Percentiles rank a stretch among this genome's conserved stretches.
phyloP scores from a whole-genome alignment of 2,329 filamentous ascomycete species.

The Trichoderma guizhouense region DNA sequence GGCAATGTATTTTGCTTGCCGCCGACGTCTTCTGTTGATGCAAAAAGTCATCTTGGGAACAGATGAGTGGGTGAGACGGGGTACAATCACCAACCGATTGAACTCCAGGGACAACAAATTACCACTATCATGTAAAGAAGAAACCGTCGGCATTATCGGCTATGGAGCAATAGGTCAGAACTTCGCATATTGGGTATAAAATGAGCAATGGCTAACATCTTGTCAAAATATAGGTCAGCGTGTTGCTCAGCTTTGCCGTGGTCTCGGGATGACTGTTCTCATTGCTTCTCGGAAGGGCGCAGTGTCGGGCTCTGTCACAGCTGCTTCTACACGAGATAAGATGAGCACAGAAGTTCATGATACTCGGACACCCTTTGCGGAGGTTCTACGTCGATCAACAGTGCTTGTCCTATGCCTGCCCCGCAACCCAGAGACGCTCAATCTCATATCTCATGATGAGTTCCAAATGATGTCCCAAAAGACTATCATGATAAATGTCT shows the following conservation, averaged over 20 bases:
- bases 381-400: background rate
- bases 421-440: background rate
- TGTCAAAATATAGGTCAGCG: background rate
- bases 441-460: background rate
- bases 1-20: background rate
- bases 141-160: background rate
- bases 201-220: background rate
- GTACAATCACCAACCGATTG: background rate
- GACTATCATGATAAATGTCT: background rate
- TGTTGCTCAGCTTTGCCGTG: background rate
- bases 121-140: background rate
- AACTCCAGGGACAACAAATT: background rate
- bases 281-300: background rate
- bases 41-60: background rate
- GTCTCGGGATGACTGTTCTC: background rate
- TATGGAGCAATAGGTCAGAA: background rate
- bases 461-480: background rate
- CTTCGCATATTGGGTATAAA: background rate
- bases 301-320: background rate
- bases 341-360: background rate
- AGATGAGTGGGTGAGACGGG: background rate
- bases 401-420: background rate
- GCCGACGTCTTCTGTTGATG: background rate
- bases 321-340: background rate
- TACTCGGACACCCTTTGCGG: background rate